Evolutionary conservation across 2,329 filamentous ascomycete genomes (phyloP).

Genomic region (Ceratocystiopsis sp.): DNA sequence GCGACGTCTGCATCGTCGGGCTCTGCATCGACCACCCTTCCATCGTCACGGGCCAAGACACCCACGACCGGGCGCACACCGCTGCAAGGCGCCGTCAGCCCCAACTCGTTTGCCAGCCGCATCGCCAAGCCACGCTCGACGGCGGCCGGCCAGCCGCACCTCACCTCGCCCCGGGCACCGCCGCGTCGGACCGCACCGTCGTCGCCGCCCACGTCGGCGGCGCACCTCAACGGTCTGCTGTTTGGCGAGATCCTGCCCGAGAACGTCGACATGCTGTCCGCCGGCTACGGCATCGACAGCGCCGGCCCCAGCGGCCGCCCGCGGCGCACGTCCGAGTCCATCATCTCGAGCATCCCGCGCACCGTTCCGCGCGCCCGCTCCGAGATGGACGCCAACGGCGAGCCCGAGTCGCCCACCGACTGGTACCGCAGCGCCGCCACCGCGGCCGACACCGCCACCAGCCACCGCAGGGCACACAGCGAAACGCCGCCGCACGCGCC

Average conservation of each 20-base stretch:
- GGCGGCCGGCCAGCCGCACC: slow-evolving; percentile 12
- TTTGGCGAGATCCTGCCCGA: slow-evolving; percentile 61
- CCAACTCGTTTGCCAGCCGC: slow-evolving; percentile 26
- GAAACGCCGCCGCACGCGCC: slow-evolving; percentile 22
- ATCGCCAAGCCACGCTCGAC: slow-evolving; percentile 28
- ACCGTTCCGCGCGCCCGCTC: slow-evolving; percentile 30
- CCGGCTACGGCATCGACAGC: slow-evolving; percentile 42
- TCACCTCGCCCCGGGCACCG: no score
- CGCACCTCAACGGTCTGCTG: slow-evolving; percentile 35
- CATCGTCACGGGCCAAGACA: slow-evolving; percentile 9
- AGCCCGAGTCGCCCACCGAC: slow-evolving; percentile 48
- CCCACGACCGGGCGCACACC: not conserved
- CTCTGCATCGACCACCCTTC: slow-evolving; percentile 13
- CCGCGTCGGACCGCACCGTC: no score
- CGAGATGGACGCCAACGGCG: slow-evolving; percentile 34
- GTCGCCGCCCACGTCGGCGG: slow-evolving; percentile 8
- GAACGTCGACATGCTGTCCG: slow-evolving; percentile 31
- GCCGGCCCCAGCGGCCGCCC: slow-evolving; percentile 23
- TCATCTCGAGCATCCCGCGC: slow-evolving; percentile 35
- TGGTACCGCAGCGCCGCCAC: slow-evolving; percentile 34
- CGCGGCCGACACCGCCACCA: not conserved
- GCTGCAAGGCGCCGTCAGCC: slow-evolving; percentile 1
- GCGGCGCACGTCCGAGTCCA: slow-evolving; percentile 57
- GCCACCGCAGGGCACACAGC: slow-evolving; percentile 38
- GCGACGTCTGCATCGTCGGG: not conserved